Base-by-base conservation (phyloP, 441 rosid genomes). In the Manihot esculenta region DNA sequence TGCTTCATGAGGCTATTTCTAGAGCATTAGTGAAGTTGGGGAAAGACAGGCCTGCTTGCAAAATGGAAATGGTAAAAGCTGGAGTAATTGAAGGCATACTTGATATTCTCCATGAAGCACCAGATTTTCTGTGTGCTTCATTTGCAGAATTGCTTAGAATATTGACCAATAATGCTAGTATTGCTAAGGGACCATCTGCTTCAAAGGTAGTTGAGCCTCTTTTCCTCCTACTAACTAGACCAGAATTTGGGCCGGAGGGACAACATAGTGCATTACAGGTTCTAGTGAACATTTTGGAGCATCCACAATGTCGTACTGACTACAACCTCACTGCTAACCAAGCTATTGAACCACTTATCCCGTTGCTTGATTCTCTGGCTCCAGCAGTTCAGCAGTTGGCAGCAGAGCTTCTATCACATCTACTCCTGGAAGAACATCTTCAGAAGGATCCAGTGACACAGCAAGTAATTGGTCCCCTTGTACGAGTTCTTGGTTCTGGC, bases 21-120 rank as follows among this genome's bases (percentile, higher is more conserved):
- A 85, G 98, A 80, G 96, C 96, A 64, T 88, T 96, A n/a, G 98
- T 96, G 79, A 94, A 96, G 91, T 66, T 96, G 79, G 99, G 99
- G 66, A 96, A 96, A 83, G 99, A 96, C 83, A 90, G 99, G 75
- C 99, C 99, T 71, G 92, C 89, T 62, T 94, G 98, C 83, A 96
- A 94, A 84, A 77, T 94, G 86, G 99, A 92, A 82, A 96, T 96
- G 99, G 99, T 94, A 75, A 96, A 92, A 88, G 91, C 97, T 66
- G 99, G 99, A 62, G 96, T 92, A 27, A 92, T 94, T 68, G 99
- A 96, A 80, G 86, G 98, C 78, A 72, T 85, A 58, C 98, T 96
- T 53, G 97, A 92, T 83, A 86, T 96, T 83, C 91, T 96, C 69
- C 94, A 88, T 48, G 98, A 92, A 72, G 99, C 99, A 30, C 99